Base-by-base conservation (phyloP, 2,329 filamentous ascomycete genomes). In the Emmonsiellopsis sp. region DNA sequence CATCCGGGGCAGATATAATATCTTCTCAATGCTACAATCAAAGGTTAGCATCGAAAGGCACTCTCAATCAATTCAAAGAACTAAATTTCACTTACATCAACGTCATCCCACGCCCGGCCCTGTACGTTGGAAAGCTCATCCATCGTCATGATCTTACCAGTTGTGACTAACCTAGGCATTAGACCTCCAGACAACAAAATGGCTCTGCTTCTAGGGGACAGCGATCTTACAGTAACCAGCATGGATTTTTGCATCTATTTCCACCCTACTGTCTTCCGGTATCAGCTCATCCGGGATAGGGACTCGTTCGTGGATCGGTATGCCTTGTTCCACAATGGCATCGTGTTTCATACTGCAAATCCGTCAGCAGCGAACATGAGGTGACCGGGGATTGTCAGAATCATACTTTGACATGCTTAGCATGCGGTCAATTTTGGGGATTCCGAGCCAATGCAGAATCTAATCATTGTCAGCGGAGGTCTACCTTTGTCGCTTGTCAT, bases 371-470 rank as follows among this genome's bases (percentile, higher is more conserved):
- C 27, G 31, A 36, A 21, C 6, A 2, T 40, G 37, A 21, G 11
- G 10, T 37, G 9, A 21, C 5, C 9, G 2, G 21, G 17, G 42
- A 13, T 21, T 31, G 2, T 17, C 10, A 10, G 32, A 17, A 14
- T 17, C 83, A 76, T 67, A 87, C 85, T 97, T 95, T 72, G 88
- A 95, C 93, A 97, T 97, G 74, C 88, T 95, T 62, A 96, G 76
- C 93, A 97, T 98, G 56, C 91, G 81, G 70, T 98, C 93, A 66
- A 98, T 97, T 78, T 97, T 97, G 68, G 87, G 93, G 67, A 98
- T 96, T 57, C 93, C 93, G 33, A 98, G 81, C 93, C 93, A 97
- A 72, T 97, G 93, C 52, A 97, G 79, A 60, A 97, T 95, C 63
- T 60, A 54, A 46, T 42, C 34, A 11, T 10, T 13, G 39, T 34